Percentiles rank a stretch among this genome's conserved stretches.
Conservation (phyloP, 106 monocot genomes). For the Cymbidium sinense region DNA sequence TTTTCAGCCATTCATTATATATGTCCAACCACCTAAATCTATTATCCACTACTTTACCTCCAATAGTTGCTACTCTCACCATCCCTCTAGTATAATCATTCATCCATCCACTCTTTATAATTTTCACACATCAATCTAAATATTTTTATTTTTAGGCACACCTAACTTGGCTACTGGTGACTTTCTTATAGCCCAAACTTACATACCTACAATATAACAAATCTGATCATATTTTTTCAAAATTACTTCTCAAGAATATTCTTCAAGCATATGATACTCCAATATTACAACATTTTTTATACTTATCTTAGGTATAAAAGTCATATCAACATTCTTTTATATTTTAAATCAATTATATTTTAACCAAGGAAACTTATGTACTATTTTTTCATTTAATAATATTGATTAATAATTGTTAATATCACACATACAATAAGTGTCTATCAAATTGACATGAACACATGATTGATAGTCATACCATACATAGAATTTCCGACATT, state of each 20-base stretch:
- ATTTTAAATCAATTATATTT: too few relatives aligned
- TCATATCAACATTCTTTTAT: too few relatives aligned
- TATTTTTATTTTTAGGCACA: background rate
- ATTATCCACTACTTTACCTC: background rate
- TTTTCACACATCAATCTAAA: background rate
- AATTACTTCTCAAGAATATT: background rate
- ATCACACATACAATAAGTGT: background rate
- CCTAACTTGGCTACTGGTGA: background rate
- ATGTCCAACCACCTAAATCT: background rate
- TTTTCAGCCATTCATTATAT: background rate
- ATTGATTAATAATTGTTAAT: background rate
- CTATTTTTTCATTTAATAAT: background rate
- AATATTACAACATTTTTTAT: too few relatives aligned
- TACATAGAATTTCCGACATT: conserved; percentile 46
- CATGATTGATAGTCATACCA: conserved; percentile 35
- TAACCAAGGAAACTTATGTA: too few relatives aligned
- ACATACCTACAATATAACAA: background rate
- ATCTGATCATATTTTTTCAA: background rate
- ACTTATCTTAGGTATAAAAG: too few relatives aligned
- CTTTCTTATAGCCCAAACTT: background rate
- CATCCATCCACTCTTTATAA: background rate
- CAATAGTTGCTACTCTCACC: background rate
- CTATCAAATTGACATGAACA: background rate
- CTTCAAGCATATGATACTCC: too few relatives aligned
- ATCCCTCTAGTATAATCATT: background rate